phyloP scores from a whole-genome alignment of 148 eudicot species.

The Amaranthus cruentus region DNA sequence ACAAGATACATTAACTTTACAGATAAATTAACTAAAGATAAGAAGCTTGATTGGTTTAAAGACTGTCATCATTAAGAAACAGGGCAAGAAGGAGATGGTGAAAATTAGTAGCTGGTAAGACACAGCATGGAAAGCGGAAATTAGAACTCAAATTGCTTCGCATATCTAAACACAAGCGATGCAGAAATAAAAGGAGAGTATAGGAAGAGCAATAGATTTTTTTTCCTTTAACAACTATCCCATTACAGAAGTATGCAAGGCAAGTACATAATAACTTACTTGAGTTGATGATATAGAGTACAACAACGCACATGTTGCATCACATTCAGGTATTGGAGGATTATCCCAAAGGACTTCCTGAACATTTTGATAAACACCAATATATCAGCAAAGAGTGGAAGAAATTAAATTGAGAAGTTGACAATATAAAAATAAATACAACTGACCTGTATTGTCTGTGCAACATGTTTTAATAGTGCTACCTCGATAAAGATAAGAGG shows the following conservation, averaged over 20 bases:
- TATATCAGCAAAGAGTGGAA: background rate
- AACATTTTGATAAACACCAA: conserved; percentile 8
- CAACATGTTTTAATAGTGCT: conserved; percentile 76
- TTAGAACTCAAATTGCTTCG: background rate
- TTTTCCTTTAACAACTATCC: background rate
- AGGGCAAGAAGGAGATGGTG: background rate
- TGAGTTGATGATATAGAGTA: conserved; percentile 97
- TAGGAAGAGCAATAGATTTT: background rate
- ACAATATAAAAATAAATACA: background rate
- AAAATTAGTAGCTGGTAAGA: background rate
- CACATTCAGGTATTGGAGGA: conserved; percentile 82
- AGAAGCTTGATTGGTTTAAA: background rate
- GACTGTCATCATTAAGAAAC: background rate
- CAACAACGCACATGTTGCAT: conserved; percentile 88
- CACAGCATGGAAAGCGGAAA: background rate
- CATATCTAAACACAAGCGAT: background rate
- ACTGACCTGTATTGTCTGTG: conserved; percentile 77
- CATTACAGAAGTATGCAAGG: background rate
- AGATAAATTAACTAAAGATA: background rate
- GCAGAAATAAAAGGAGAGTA: background rate
- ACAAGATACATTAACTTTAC: background rate
- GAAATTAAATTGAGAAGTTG: background rate
- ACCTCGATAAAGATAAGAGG: conserved; percentile 98
- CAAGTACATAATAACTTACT: conserved; percentile 32
- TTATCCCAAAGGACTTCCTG: conserved; percentile 97